Base-by-base conservation (phyloP, 306 rosid genomes). In the Vigna mungo region DNA sequence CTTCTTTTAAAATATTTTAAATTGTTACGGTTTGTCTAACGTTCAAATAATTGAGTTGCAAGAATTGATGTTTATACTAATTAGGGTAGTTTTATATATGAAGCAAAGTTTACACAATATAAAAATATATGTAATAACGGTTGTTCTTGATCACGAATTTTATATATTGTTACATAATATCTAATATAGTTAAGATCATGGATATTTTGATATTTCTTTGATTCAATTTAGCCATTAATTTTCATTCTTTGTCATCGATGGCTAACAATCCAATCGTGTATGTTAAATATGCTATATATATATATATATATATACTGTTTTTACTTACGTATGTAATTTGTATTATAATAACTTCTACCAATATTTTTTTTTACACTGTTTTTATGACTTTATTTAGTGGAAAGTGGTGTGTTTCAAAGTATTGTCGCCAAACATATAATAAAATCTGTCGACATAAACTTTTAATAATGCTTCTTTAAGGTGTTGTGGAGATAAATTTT, bases 21-120 rank as follows among this genome's bases (percentile, higher is more conserved):
- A 23, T 68, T 13, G 32, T 47, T 69, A 46, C 43, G 71, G 71
- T 70, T 70, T 78, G 55, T 44, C 62, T 20, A 70, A 70, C 72
- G 72, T 61, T 60, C 17, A 48, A 70, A 71, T 71, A 11, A 59
- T 59, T 47, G 16, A 78, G 53, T 78, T 18, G 54, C 71, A 34
- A 58, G 44, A 58, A 20, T 70, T 69, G 46, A 70, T 68, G 76
- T 58, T 78, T 56, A 53, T 17, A 36, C 30, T 43, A 68, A 68
- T 46, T 23, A 67, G 56, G 18, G 12, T 41, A 20, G 17, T 66
- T 66, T 18, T 66, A 12, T 17, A 39, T 17, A 39, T 5, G 30
- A 64, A 62, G 46, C 16, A 36, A 34, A n/a, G 30, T 37, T 63
- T 36, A 17, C 49, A 17, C 37, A 3, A 37, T 63, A 30, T 60